These are phyloP conservation scores for Beta lomatogona DNA, from an alignment of 179 eudicot species.

Conservation along the genomic window DNA sequence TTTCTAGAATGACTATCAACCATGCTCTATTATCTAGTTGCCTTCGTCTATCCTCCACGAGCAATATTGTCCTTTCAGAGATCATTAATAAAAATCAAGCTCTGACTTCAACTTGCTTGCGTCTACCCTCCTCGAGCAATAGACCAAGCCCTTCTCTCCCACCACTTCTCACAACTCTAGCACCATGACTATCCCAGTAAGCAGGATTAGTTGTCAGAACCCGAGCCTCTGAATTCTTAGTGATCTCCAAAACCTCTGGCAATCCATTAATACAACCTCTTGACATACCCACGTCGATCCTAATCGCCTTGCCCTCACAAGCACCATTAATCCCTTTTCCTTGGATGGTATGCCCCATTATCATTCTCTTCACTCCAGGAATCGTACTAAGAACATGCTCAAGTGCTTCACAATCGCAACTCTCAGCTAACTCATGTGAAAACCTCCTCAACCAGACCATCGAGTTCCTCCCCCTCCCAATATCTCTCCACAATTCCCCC, in stretches of 20 bases:
- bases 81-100: constrained; percentile 14
- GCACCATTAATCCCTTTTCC: constrained; percentile 66
- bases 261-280: constrained; percentile 69
- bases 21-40: not conserved
- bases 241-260: constrained; percentile 88
- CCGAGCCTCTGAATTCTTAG: constrained; percentile 47
- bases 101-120: constrained; percentile 54
- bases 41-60: not conserved
- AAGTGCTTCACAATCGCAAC: constrained; percentile 74
- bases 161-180: constrained; percentile 25
- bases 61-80: not conserved
- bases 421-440: constrained; percentile 57
- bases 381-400: constrained; percentile 76
- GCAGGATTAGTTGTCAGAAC: constrained; percentile 67
- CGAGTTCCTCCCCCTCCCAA: constrained; percentile 68
- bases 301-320: constrained; percentile 65
- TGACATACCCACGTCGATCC: constrained; percentile 97
- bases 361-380: constrained; percentile 94
- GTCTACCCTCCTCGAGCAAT: constrained; percentile 51
- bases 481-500: constrained; percentile 39
- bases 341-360: constrained; percentile 98
- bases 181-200: constrained; percentile 34
- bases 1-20: not conserved
- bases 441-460: constrained; percentile 86
- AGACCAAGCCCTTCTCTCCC: constrained; percentile 52